Evolutionary conservation across 2,329 filamentous ascomycete species (phyloP), one percentile per base, ranked within the genome.

Genomic region (Fusarium protoensiforme): DNA sequence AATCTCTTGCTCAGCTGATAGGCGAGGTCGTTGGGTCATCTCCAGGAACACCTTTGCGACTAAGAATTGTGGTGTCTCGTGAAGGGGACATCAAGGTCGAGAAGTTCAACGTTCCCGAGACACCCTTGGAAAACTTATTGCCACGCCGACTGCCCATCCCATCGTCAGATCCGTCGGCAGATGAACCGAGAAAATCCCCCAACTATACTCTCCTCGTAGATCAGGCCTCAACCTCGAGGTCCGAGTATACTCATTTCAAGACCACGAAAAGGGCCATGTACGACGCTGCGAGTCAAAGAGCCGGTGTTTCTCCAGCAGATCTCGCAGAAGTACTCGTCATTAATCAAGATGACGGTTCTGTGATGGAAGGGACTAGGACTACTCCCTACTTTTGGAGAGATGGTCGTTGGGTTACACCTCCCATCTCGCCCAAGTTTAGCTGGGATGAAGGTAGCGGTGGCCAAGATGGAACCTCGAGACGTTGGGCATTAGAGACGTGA

Each of bases 291-390:
- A 89, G 95, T 10, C 78, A 83, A 29, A 87, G 93, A 16, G 89
- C 88, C 1, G 84, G 84, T 0, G 90, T 96, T 56, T 78, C 71
- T 48, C 82, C 81, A 10, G 78, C 83, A 0, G 87, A 89, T 39
- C 80, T 83, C 43, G 87, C 88, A 60, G 96, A 98, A 80, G 93
- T 98, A 6, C 85, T 98, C 22, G 82, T 98, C 3, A 87, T 93
- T 71, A 94, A 93, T 77, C 79, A 78, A 1, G 73, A 81, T 6
- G 84, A 89, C 31, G 87, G 87, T 2, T 88, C 92, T 57, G 83
- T 98, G 38, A 97, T 97, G 89, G 96, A 98, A 81, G 94, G 94
- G 10, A 95, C 92, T 69, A 88, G 93, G 18, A 95, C 93, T 1
- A 97, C 92, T 0, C 90, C 93, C 0, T 98, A 96, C 81, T 93